Evolutionary conservation across 208 protist genomes (phyloP).

Genomic region (Crithidia acanthocephali): DNA sequence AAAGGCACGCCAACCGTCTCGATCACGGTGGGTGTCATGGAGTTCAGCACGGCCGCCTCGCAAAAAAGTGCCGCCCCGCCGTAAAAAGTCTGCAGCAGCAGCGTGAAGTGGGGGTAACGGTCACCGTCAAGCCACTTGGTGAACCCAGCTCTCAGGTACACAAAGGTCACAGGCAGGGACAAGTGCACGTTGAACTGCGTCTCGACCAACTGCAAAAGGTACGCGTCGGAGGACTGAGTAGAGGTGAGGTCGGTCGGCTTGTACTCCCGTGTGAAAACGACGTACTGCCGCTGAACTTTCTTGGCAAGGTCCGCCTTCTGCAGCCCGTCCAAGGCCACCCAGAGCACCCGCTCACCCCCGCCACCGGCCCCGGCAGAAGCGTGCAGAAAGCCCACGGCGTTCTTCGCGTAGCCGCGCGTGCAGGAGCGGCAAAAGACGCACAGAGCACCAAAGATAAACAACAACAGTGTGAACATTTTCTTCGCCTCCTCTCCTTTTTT

Average conservation of each 20-base stretch:
- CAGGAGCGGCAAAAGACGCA: conserved; percentile 31
- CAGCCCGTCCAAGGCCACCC: conserved; percentile 82
- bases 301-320: conserved; percentile 48
- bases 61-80: conserved; percentile 88
- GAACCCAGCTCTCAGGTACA: conserved; percentile 51
- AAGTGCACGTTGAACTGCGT: conserved; percentile 79
- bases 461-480: conserved; percentile 12
- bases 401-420: conserved; percentile 26
- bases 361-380: conserved; percentile 92
- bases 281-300: conserved; percentile 51
- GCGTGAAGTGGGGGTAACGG: conserved; percentile 86
- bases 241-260: not conserved
- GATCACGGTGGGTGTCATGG: conserved; percentile 57
- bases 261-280: conserved; percentile 64
- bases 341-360: conserved; percentile 97
- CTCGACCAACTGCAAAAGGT: conserved; percentile 41
- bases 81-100: conserved; percentile 92
- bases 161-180: conserved; percentile 57
- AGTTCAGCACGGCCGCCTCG: conserved; percentile 86
- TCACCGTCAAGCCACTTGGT: conserved; percentile 72
- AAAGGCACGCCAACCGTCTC: conserved; percentile 98
- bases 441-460: conserved; percentile 16
- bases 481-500: not conserved
- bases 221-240: conserved; percentile 1
- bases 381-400: conserved; percentile 92